A percentile compares a stretch with the other conserved stretches of the same genome.
phyloP scores from a whole-genome alignment of 2,329 filamentous ascomycete genomes.

The Alternaria triticimaculans region DNA sequence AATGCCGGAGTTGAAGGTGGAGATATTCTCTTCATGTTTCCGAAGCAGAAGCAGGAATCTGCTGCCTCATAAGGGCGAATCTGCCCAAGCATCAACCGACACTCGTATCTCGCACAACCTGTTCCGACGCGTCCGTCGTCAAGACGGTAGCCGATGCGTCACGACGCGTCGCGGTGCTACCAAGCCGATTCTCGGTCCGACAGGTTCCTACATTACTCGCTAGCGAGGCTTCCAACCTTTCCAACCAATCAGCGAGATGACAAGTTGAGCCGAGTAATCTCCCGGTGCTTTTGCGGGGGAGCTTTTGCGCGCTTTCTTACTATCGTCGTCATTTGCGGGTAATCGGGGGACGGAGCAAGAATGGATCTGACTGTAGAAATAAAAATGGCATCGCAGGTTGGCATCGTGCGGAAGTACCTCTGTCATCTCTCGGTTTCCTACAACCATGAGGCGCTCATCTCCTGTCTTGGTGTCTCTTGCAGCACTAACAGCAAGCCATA shows the following conservation, averaged over 20 bases:
- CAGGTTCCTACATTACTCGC: slow-evolving; percentile 2
- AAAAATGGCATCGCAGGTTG: neutral
- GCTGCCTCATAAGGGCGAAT: neutral
- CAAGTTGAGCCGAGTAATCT: neutral
- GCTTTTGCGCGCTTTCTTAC: neutral
- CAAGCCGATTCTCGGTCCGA: slow-evolving; percentile 1
- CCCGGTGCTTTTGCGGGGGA: slow-evolving; percentile 8
- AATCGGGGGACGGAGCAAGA: neutral
- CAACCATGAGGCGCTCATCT: slow-evolving; percentile 9
- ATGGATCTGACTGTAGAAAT: neutral
- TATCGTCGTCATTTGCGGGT: slow-evolving; percentile 7
- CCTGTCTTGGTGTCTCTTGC: slow-evolving; percentile 2
- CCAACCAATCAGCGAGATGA: neutral
- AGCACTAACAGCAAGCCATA: slow-evolving; percentile 3
- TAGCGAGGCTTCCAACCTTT: neutral
- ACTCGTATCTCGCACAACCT: neutral
- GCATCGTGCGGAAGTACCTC: neutral
- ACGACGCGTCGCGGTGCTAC: neutral
- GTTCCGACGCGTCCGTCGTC: neutral
- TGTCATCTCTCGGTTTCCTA: neutral
- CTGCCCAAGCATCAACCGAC: neutral
- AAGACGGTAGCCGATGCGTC: neutral
- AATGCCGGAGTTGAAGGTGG: slow-evolving; percentile 35
- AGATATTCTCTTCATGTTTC: slow-evolving; percentile 42
- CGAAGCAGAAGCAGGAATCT: slow-evolving; percentile 3